Percentiles rank a stretch among this genome's conserved stretches.
Conservation (phyloP, 169 alveolate genomes). For the Toxoplasma gondii region DNA sequence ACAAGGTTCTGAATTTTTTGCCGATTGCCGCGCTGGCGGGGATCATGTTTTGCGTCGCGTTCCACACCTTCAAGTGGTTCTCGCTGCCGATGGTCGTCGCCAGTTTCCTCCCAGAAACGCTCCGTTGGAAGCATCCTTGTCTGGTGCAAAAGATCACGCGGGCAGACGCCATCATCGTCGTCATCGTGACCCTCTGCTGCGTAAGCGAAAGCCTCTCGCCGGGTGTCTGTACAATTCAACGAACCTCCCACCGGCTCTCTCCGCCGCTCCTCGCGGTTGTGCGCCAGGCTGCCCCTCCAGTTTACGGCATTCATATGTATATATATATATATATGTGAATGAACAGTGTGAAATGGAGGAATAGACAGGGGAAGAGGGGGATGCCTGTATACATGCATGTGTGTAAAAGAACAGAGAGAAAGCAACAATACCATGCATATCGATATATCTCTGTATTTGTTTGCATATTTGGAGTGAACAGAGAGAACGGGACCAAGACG, state of each 20-base stretch:
- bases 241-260: too few species aligned
- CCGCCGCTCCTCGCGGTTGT: too few species aligned
- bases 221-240: too few species aligned
- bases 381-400: too few species aligned
- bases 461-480: too few species aligned
- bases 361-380: too few species aligned
- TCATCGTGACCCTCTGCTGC: conserved; percentile 80
- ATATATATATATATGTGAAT: background rate
- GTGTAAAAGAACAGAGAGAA: too few species aligned
- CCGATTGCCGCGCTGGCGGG: conserved; percentile 85
- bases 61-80: conserved; percentile 87
- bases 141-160: conserved; percentile 81
- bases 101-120: conserved; percentile 79
- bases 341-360: too few species aligned
- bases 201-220: conserved; percentile 37
- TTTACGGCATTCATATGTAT: background rate
- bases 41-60: conserved; percentile 81
- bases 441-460: background rate
- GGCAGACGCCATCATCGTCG: conserved; percentile 83
- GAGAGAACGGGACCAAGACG: too few species aligned
- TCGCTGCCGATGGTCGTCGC: conserved; percentile 81
- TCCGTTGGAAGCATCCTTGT: conserved; percentile 79
- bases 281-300: too few species aligned
- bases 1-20: conserved; percentile 78
- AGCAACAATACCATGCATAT: background rate